A percentile compares a stretch with the other conserved stretches of the same genome.
phyloP scores from a whole-genome alignment of 108 stramenopile species.

The Pseudonitzschia multiseries region DNA sequence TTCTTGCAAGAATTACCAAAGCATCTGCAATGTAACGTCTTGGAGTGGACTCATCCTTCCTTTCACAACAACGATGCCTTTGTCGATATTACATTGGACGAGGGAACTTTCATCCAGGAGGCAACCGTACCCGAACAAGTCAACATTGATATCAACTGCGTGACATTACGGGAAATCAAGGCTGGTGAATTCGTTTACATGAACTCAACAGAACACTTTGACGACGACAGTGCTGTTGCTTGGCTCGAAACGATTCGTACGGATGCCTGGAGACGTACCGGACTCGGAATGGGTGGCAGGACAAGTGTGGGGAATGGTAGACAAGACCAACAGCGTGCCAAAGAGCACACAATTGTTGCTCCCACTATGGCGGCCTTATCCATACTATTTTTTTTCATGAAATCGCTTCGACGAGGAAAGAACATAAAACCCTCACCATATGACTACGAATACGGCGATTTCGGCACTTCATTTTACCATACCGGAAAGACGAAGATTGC shows the following conservation, averaged over 20 bases:
- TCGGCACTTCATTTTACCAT: neutral
- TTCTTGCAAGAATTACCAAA: neutral
- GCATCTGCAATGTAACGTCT: neutral
- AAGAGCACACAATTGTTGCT: neutral
- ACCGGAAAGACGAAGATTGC: neutral
- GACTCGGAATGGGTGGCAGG: neutral
- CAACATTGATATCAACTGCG: constrained; percentile 10
- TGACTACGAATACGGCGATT: neutral
- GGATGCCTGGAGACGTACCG: neutral
- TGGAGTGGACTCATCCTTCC: constrained; percentile 5
- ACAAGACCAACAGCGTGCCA: neutral
- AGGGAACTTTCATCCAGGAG: constrained; percentile 14
- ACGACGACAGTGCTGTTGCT: neutral
- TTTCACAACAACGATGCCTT: neutral
- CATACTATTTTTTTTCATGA: neutral
- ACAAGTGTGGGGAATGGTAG: neutral
- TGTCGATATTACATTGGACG: constrained; percentile 15
- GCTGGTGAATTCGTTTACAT: constrained; percentile 7
- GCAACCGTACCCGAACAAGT: neutral
- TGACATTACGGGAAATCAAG: constrained; percentile 2
- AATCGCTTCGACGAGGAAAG: neutral
- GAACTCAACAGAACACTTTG: constrained; percentile 11
- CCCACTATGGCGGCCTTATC: neutral
- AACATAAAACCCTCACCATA: neutral
- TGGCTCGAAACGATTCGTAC: constrained; percentile 9